Percentiles rank a stretch among this genome's conserved stretches.
These are phyloP conservation scores for Cladosporium cucumerinum DNA, from an alignment of 2,329 filamentous ascomycete species.

Conservation along the genomic window DNA sequence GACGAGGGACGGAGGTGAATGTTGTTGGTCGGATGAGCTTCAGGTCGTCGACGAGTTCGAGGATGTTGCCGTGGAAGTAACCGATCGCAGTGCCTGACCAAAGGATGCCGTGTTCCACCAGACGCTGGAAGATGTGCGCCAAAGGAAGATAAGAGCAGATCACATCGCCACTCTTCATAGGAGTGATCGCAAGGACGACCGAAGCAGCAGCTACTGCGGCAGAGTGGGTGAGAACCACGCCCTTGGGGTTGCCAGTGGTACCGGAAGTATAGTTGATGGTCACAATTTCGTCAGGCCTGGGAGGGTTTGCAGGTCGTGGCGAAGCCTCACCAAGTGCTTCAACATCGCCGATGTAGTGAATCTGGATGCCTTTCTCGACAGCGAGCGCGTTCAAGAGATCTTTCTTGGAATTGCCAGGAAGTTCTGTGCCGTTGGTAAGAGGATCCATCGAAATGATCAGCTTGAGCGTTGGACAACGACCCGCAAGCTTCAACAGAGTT, in stretches of 20 bases:
- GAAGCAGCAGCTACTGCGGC: constrained; percentile 74
- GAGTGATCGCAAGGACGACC: constrained; percentile 54
- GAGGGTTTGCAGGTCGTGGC: constrained; percentile 67
- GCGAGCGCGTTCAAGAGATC: constrained; percentile 75
- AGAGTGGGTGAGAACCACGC: constrained; percentile 76
- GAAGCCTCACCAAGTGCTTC: constrained; percentile 74
- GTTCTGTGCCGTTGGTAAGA: constrained; percentile 70
- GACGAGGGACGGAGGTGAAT: constrained; percentile 83
- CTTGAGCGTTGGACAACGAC: constrained; percentile 77
- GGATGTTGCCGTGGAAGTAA: constrained; percentile 90
- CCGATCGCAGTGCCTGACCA: constrained; percentile 72
- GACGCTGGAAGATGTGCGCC: constrained; percentile 88
- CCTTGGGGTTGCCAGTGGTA: constrained; percentile 79
- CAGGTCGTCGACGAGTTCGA: constrained; percentile 83
- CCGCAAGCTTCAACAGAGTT: constrained; percentile 72
- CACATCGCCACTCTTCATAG: constrained; percentile 58
- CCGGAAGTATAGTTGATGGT: constrained; percentile 92
- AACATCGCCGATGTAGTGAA: constrained; percentile 76
- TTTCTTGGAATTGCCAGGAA: constrained; percentile 71
- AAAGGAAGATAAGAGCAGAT: constrained; percentile 86
- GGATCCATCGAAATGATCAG: constrained; percentile 83
- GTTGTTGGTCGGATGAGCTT: constrained; percentile 79
- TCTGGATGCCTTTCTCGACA: constrained; percentile 67
- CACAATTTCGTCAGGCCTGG: constrained; percentile 69
- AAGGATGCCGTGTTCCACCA: constrained; percentile 73